Base-by-base conservation (phyloP, 192 early-diverging fungal species). In the Podila horticola region DNA sequence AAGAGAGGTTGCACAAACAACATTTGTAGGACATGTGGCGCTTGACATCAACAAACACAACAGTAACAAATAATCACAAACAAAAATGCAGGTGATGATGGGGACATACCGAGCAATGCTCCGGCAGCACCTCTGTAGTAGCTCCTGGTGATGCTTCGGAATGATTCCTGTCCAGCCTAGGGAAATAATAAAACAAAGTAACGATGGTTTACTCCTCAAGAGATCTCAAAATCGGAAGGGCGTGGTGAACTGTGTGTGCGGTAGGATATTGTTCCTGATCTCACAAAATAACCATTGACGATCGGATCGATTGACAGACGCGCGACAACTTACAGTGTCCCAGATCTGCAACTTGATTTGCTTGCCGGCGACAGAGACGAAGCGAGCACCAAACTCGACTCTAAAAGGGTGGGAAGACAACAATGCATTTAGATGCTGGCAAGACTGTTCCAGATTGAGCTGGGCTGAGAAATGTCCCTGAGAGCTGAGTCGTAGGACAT, bases 261-360 rank as follows among this genome's bases (percentile, higher is more conserved):
- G 11, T 17, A 13, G 41, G 41, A 17, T 45, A 13, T 12, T 45
- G 41, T 15, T 45, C 41, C 15, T 45, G 41, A 45, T 45, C 41
- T 45, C 41, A 45, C 41, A 45, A 3, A 36, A 12, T 17, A 13
- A 45, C 41, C 15, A 45, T 45, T 45, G 15, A 17, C 41, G 41
- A 45, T 45, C 41, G 41, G 41, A 45, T 45, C 41, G 41, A 45
- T 45, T 15, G 41, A 17, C 15, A 45, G 41, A 45, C 3, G 41
- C 1, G 11, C 41, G 41, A 13, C 41, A 45, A 57, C 88, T 73
- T 77, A 93, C 93, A n/a, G 96, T 96, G 72, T 97, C 96, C 97
- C 97, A 98, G 66, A 97, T 95, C 75, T 97, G 95, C 15, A 97
- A 88, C 84, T 96, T 96, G 75, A 97, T 92, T 74, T 91, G 87